Conservation (phyloP, 1,139 yeast genomes). For the Scheffersomyces cryptocercus region DNA sequence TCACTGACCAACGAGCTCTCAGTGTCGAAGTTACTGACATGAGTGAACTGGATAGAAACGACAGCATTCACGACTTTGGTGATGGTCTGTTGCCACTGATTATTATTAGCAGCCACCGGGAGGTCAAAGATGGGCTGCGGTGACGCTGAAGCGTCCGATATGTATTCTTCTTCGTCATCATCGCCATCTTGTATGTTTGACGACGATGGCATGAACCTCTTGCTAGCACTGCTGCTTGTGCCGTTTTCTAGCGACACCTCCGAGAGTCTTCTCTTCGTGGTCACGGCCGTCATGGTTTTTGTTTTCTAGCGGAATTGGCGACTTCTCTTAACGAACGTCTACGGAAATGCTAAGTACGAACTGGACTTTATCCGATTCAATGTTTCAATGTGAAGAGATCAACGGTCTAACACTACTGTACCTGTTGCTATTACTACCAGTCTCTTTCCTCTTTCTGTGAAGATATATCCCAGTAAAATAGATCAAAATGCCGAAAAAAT, state of each 20-base stretch:
- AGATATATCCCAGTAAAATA: too few species aligned
- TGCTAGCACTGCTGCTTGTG: not conserved
- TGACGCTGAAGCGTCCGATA: not conserved
- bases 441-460: too few species aligned
- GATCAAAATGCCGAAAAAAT: too few species aligned
- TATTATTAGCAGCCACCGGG: constrained; percentile 3
- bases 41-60: constrained; percentile 86
- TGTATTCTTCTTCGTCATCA: not conserved
- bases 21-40: constrained; percentile 84
- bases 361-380: too few species aligned
- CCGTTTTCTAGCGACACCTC: constrained; percentile 8
- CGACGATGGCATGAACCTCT: not conserved
- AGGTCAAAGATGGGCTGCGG: constrained; percentile 2
- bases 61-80: constrained; percentile 82
- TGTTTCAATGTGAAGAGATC: too few species aligned
- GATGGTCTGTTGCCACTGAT: constrained; percentile 76
- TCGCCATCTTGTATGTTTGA: not conserved
- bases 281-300: constrained; percentile 9
- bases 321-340: too few species aligned
- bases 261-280: constrained; percentile 17
- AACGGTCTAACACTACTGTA: too few species aligned
- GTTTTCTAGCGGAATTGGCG: not conserved
- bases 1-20: constrained; percentile 82
- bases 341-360: too few species aligned
- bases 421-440: too few species aligned